A percentile compares a stretch with the other conserved stretches of the same genome.
Conservation (phyloP, 1,284 basidiomycete genomes). For the Ganoderma sp. region DNA sequence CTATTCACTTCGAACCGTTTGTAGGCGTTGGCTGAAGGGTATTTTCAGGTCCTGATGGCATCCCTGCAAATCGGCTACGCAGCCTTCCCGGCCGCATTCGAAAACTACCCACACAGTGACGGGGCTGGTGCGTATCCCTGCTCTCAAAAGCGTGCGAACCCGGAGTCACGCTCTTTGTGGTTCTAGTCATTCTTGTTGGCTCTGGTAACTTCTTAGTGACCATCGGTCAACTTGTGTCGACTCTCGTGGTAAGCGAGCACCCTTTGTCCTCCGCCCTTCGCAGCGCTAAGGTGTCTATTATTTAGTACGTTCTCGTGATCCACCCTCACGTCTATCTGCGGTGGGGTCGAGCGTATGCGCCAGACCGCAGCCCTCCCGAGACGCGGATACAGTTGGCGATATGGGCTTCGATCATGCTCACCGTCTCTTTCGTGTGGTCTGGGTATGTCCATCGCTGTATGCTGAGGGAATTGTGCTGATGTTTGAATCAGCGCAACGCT, state of each 20-base stretch:
- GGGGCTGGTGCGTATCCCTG: neutral
- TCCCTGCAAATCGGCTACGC: constrained; percentile 1
- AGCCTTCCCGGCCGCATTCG: neutral
- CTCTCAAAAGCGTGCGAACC: neutral
- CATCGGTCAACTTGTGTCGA: neutral
- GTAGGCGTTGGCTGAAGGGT: neutral
- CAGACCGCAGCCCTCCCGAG: neutral
- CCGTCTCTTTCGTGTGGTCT: neutral
- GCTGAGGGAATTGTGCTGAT: neutral
- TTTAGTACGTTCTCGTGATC: neutral
- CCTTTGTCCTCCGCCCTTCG: neutral
- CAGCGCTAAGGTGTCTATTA: neutral
- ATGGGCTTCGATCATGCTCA: neutral
- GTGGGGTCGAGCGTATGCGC: constrained; percentile 1
- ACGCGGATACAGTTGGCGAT: neutral
- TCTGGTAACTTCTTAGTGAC: neutral
- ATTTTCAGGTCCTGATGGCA: neutral
- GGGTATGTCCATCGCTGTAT: neutral
- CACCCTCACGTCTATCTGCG: neutral
- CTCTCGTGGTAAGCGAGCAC: neutral
- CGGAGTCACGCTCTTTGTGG: neutral
- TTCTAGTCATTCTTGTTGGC: neutral
- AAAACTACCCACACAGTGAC: neutral
- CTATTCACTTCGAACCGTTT: neutral
- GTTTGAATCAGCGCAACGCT: neutral